Evolutionary conservation across 176 grass and related monocot genomes (phyloP).

Genomic region (Triticum urartu): DNA sequence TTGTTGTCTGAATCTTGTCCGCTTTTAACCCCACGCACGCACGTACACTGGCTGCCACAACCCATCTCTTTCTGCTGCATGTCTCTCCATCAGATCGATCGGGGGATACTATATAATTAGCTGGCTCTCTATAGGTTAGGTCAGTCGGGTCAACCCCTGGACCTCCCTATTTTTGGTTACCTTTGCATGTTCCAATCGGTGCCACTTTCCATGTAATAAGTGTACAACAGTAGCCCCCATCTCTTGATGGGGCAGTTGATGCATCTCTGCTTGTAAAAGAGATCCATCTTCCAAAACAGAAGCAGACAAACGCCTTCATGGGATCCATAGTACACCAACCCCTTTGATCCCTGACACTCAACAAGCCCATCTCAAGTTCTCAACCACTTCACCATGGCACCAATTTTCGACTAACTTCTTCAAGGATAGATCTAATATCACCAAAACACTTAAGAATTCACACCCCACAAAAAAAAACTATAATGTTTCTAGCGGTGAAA

Average conservation of each 20-base stretch:
- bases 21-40: slow-evolving; percentile 1
- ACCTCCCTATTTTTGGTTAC: slow-evolving; percentile 1
- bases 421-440: rapidly evolving
- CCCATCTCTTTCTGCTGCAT: background rate
- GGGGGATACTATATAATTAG: background rate
- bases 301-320: background rate
- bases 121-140: background rate
- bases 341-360: background rate
- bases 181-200: background rate
- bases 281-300: slow-evolving; percentile 9
- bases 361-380: background rate
- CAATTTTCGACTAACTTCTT: background rate
- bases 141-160: background rate
- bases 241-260: background rate
- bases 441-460: background rate
- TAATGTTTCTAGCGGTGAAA: background rate
- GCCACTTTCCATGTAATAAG: background rate
- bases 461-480: rapidly evolving
- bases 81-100: background rate
- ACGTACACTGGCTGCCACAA: background rate
- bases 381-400: background rate
- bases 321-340: background rate
- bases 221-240: background rate
- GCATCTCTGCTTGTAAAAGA: background rate
- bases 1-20: background rate